Conservation (phyloP, 2,329 filamentous ascomycete genomes). For the Cercospora nicotianae region DNA sequence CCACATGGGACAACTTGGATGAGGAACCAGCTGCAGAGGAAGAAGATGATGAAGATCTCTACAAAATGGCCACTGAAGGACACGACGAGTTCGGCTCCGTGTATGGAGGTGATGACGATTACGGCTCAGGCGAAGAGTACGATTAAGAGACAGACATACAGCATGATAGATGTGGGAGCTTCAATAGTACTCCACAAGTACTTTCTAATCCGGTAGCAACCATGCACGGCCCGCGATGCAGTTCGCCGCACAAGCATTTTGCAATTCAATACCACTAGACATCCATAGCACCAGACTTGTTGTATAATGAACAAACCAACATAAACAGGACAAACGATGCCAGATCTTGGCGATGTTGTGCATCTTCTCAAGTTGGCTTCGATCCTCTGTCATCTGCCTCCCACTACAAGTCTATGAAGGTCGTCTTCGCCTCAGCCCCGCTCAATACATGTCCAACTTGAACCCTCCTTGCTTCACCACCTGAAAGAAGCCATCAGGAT, state of each 20-base stretch:
- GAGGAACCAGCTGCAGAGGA: conserved; percentile 24
- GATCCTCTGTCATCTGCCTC: not conserved
- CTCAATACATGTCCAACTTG: conserved; percentile 8
- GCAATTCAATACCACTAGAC: not conserved
- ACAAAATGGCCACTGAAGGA: conserved; percentile 10
- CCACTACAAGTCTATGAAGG: not conserved
- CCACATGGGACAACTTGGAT: conserved; percentile 13
- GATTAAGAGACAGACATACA: not conserved
- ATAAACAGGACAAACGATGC: not conserved
- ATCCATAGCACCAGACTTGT: not conserved
- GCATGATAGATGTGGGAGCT: not conserved
- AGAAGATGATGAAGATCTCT: conserved; percentile 20
- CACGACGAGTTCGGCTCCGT: conserved; percentile 11
- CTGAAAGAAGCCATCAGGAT: conserved; percentile 19
- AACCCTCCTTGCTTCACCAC: conserved; percentile 16
- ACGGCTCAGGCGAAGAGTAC: conserved; percentile 19
- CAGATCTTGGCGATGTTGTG: not conserved
- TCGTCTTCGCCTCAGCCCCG: not conserved
- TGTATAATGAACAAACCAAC: not conserved
- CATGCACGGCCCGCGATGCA: not conserved
- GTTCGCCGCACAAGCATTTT: not conserved
- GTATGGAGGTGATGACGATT: conserved; percentile 14
- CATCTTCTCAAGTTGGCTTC: not conserved
- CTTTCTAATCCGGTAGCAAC: not conserved
- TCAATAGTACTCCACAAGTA: no score